Evolutionary conservation across 495 filamentous ascomycete species (phyloP), one percentile per base, ranked within the genome.

Genomic region (Podospora fimiseda): DNA sequence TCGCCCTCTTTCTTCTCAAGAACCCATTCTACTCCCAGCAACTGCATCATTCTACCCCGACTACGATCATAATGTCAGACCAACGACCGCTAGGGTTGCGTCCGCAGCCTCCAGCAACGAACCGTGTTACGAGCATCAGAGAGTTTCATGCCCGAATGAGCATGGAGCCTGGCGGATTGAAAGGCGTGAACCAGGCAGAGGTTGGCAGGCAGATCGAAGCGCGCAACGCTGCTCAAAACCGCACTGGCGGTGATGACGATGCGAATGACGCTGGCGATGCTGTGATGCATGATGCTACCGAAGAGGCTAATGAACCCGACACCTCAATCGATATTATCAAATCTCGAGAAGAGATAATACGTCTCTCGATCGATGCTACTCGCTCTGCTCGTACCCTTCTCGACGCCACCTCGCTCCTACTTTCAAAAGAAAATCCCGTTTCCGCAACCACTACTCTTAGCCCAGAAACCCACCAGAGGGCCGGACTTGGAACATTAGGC

Each of bases 341-440:
- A 3, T 75, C 79, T 16, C 68, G 75, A 22, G 70, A 80, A 2
- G 78, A 83, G 57, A 72, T 85, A 27, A 48, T 83, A 18, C 72
- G 64, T 33, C 73, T 77, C 27, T 71, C 84, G 14, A 64, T 69
- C 73, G 77, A 57, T 44, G 79, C 53, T 21, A 43, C 50, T 38
- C 24, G 43, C 18, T 54, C 59, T 15, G 18, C 52, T 23, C 18
- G 40, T 4, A 56, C 45, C 33, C 41, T 33, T 15, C 80, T 95
- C 45, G 90, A 97, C 62, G 88, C 89, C 57, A 67, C 96, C 37
- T 96, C 93, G 11, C 80, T 96, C 9, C 70, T 95, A 1, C 73
- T 95, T 1, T 89, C 90, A 8, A 89, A 89, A 62, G 78, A 93
- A 57, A 72, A 75, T 2, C 85, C 87, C 3, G 78, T 78, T 37